These are phyloP conservation scores for Tolypocladium endophyticum DNA, from an alignment of 2,329 filamentous ascomycete genomes.

Conservation along the genomic window DNA sequence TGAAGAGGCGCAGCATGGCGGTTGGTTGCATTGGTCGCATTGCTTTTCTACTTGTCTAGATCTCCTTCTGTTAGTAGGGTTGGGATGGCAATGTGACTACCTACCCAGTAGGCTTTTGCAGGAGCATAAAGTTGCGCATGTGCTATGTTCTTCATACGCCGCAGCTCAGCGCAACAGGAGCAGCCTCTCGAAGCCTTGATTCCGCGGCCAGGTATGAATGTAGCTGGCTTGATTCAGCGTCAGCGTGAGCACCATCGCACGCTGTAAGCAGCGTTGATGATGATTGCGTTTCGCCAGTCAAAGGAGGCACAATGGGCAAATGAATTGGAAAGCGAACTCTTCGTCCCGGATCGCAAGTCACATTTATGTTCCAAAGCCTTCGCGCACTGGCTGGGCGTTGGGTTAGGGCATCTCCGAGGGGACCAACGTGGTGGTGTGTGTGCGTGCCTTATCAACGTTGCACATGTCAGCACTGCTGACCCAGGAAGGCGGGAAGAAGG, in stretches of 20 bases:
- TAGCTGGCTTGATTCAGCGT: background rate
- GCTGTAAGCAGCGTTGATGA: background rate
- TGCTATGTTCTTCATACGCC: background rate
- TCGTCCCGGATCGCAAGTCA: background rate
- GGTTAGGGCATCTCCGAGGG: background rate
- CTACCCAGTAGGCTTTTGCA: background rate
- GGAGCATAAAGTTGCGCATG: background rate
- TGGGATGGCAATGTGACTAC: background rate
- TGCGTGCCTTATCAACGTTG: too few species aligned
- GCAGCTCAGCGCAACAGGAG: background rate
- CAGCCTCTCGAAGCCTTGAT: background rate
- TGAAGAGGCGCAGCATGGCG: background rate
- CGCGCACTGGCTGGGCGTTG: background rate
- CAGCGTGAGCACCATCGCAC: background rate
- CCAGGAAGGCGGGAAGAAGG: too few species aligned
- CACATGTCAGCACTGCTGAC: too few species aligned
- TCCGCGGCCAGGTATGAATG: background rate
- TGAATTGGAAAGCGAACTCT: background rate
- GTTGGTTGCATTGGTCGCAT: background rate
- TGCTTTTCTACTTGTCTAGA: background rate
- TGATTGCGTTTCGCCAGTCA: background rate
- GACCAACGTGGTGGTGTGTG: too few species aligned
- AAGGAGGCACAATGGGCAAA: background rate
- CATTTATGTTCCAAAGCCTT: background rate
- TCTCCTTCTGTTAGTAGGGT: background rate